Base-by-base conservation (phyloP, 2,329 filamentous ascomycete species). In the Acrocalymma vagum region DNA sequence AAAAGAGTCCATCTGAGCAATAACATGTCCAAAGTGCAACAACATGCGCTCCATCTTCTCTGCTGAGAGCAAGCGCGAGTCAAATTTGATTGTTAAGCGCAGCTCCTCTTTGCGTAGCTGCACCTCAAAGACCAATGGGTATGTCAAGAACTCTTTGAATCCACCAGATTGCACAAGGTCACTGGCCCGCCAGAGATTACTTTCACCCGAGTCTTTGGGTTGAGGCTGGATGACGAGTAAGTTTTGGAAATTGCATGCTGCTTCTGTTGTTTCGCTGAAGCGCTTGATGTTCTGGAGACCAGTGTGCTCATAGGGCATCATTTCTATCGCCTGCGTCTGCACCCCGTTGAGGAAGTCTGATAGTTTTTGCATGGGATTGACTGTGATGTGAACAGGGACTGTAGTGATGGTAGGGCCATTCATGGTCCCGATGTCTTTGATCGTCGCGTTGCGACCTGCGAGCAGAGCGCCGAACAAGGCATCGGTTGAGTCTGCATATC, bases 301-400 rank as follows among this genome's bases (percentile, higher is more conserved):
- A 34, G 77, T 73, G 55, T 87, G 82, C 60, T 87, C 79, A 57
- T 84, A 77, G 0, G 81, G 78, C 7, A 85, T n/a, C n/a, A n/a
- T n/a, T n/a, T n/a, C n/a, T n/a, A 80, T 75, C 2, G 72, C 22
- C 21, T 77, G 71, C 30, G 79, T 69, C 23, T 85, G 81, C 5
- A 85, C 73, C 2, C 67, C 63, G 21, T 77, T 67, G 2, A 86
- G 67, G 45, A 78, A 84, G 0, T 55, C 49, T 9, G 13, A 9
- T 5, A 38, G 18, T 3, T 17, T 16, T 18, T 30, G 27, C 3
- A 71, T 60, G 6, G 60, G 53, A 36, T 76, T 62, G 2, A 80
- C 59, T 1, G 63, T 60, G 3, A 81, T 60, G 10, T 77, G 72
- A 6, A 81, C 66, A 1, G 79, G 79, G 2, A 82, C 72, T 1